A percentile compares a stretch with the other conserved stretches of the same genome.
Conservation (phyloP, 805 yeast genomes). For the Saturnispora serradocipensis region DNA sequence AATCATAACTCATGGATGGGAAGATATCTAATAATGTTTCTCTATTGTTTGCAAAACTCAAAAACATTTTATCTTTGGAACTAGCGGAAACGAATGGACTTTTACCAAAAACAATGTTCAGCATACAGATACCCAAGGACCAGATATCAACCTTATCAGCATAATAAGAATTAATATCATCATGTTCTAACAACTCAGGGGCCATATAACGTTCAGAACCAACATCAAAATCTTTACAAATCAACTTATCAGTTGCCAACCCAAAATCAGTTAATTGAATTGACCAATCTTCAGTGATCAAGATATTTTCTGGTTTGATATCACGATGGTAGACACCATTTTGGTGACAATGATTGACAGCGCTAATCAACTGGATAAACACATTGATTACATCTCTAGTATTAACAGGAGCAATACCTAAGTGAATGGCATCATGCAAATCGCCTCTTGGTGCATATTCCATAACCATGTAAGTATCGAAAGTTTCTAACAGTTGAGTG, state of each 20-base stretch:
- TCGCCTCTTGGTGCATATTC: constrained; percentile 88
- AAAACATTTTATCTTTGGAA: constrained; percentile 65
- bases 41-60: constrained; percentile 78
- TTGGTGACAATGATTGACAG: constrained; percentile 42
- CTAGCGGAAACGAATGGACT: constrained; percentile 81
- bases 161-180: constrained; percentile 49
- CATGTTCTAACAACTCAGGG: constrained; percentile 71
- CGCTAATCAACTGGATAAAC: constrained; percentile 40
- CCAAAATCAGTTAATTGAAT: constrained; percentile 54
- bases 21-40: constrained; percentile 89
- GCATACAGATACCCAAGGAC: constrained; percentile 78
- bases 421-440: constrained; percentile 67
- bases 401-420: constrained; percentile 51
- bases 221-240: constrained; percentile 68
- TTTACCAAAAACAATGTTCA: constrained; percentile 80
- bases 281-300: constrained; percentile 47
- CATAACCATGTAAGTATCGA: constrained; percentile 47
- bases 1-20: constrained; percentile 78
- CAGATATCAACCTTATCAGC: constrained; percentile 81
- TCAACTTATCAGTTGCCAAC: constrained; percentile 41
- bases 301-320: constrained; percentile 48
- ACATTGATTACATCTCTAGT: constrained; percentile 49
- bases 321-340: constrained; percentile 45
- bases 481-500: constrained; percentile 37
- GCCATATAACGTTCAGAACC: constrained; percentile 94